Conservation (phyloP, 2,329 filamentous ascomycete species). For the Daldinia eschscholtzii region DNA sequence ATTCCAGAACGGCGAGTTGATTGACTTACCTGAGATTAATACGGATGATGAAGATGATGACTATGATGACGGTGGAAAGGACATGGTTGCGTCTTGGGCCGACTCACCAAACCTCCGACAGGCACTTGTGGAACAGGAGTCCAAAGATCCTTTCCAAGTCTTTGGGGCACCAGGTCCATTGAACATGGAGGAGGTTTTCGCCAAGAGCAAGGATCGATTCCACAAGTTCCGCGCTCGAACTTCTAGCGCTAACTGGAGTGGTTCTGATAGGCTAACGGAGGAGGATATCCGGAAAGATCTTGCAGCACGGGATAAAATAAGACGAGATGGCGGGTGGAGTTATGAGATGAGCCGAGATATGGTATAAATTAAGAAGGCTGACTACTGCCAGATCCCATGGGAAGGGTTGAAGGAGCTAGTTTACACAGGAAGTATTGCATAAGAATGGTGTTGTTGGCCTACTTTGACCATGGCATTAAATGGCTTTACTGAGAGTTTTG, state of each 20-base stretch:
- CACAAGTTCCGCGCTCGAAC: slow-evolving; percentile 92
- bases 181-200: slow-evolving; percentile 97
- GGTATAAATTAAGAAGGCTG: slow-evolving; percentile 21
- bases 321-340: slow-evolving; percentile 79
- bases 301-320: slow-evolving; percentile 75
- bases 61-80: slow-evolving; percentile 66
- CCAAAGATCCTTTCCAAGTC: slow-evolving; percentile 83
- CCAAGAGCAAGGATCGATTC: slow-evolving; percentile 84
- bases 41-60: slow-evolving; percentile 95
- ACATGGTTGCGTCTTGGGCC: slow-evolving; percentile 85
- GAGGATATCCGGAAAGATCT: slow-evolving; percentile 79
- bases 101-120: slow-evolving; percentile 85
- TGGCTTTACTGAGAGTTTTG: slow-evolving; percentile 22
- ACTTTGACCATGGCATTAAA: slow-evolving; percentile 29
- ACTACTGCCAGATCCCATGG: neutral
- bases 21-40: slow-evolving; percentile 93
- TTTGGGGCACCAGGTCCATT: slow-evolving; percentile 91
- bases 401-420: neutral
- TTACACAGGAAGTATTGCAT: slow-evolving; percentile 41
- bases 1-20: slow-evolving; percentile 89
- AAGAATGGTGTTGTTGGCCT: slow-evolving; percentile 42
- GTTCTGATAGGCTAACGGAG: slow-evolving; percentile 79
- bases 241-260: slow-evolving; percentile 94
- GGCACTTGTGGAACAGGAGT: slow-evolving; percentile 84
- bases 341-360: slow-evolving; percentile 61